Evolutionary conservation across 306 rosid genomes (phyloP), one percentile per base, ranked within the genome.

Genomic region (Trifolium subterraneum): DNA sequence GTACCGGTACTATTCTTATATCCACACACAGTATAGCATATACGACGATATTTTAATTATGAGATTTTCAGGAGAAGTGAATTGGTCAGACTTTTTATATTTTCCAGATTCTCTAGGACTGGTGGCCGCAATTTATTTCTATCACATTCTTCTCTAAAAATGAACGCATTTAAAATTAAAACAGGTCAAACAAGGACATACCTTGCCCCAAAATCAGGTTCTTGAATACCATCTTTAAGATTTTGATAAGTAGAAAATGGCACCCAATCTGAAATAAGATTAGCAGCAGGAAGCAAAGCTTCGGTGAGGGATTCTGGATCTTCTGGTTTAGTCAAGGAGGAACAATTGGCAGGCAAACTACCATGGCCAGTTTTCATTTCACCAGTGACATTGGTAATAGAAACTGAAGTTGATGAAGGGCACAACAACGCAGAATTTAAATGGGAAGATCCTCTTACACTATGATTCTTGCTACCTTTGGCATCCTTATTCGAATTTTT

Each of bases 141-240:
- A 70, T 14, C 15, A 25, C 35, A 75, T 58, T 55, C 44, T 59
- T 23, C 76, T 42, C 20, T 64, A 79, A 73, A 51, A 77, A 69
- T 10, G 63, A 77, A 52, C 82, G 54, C 65, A 76, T 47, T 63
- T 42, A 68, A 82, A n/a, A 18, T 69, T 51, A 68, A 82, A 69
- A 41, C 39, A 33, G 19, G 48, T 7, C 42, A 65, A 69, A 33
- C 13, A 23, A 75, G 70, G 56, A 79, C 98, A 47, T 75, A 88
- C 98, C 98, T 94, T 41, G 90, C 93, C 70, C 92, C 98, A 84
- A 93, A 93, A 82, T 94, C 97, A 87, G 80, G 82, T 81, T 91
- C 98, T 72, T 80, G 89, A 76, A 79, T 27, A 50, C 82, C 86
- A 64, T 84, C 83, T 64, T 48, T 87, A 36, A 36, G 81, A 64